Base-by-base conservation (phyloP, 306 rosid genomes). In the Lathyrus sativus region DNA sequence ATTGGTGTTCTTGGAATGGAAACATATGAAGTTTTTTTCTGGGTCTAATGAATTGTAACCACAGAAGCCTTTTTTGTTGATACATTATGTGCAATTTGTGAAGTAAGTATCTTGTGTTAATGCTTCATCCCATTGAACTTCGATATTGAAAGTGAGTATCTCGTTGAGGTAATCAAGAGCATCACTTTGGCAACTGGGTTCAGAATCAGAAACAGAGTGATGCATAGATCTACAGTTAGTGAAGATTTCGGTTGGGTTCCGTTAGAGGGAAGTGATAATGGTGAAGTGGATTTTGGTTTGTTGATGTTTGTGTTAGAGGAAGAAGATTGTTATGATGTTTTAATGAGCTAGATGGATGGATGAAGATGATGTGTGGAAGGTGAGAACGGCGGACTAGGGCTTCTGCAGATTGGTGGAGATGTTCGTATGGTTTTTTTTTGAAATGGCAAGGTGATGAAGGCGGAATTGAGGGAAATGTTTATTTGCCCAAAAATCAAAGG, bases 1-100 rank as follows among this genome's bases (percentile, higher is more conserved):
- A 9, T 77, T 13, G 1, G 77, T 72, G 41, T 83, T 42, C 35
- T 62, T 12, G 14, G 90, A 11, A 15, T 14, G 70, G 68, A 73
- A 75, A 45, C 98, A 93, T 33, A 88, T n/a, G 71, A 93, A 93
- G 0, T 73, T 65, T 22, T 77, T 84, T 0, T 45, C 11, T 0
- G 88, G 86, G 83, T 84, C 81, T 1, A 97, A 74, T 0, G 85
- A 79, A 53, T 93, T 88, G 80, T 82, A 93, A 7, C 97, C 98
- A 19, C 98, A 93, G 29, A 74, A 51, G 1, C 97, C 97, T 2
- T 73, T 76, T 2, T 61, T 73, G 5, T 72, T 28, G 10, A 37
- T 13, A 51, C 99, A 93, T 6, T 67, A 67, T 5, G 14, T 84
- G 78, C 99, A 93, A 38, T 59, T 78, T 0, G 79, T 24, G 65